Conservation (phyloP, 768 basidiomycete species). For the Panus rudis region DNA sequence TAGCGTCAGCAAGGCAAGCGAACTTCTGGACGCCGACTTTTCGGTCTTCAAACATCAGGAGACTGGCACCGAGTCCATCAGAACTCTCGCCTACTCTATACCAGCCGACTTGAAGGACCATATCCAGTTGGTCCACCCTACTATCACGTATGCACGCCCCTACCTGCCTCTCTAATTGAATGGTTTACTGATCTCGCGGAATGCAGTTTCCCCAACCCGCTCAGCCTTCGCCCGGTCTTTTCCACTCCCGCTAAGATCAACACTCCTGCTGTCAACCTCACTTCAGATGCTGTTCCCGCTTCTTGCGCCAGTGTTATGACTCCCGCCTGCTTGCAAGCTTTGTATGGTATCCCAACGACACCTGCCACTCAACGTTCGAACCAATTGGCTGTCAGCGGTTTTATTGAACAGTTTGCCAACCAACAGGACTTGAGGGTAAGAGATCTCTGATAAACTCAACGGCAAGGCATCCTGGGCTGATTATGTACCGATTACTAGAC, state of each 20-base stretch:
- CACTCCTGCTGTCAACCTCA: slow-evolving; percentile 15
- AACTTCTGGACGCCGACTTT: slow-evolving; percentile 30
- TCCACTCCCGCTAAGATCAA: slow-evolving; percentile 19
- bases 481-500: slow-evolving; percentile 7
- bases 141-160: slow-evolving; percentile 14
- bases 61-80: slow-evolving; percentile 22
- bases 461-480: neutral
- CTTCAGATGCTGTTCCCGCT: slow-evolving; percentile 17
- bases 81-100: slow-evolving; percentile 32
- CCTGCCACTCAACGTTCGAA: slow-evolving; percentile 18
- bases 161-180: slow-evolving; percentile 1
- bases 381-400: slow-evolving; percentile 26
- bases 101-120: slow-evolving; percentile 24
- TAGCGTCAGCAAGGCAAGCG: slow-evolving; percentile 28
- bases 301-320: slow-evolving; percentile 20
- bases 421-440: slow-evolving; percentile 20
- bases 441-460: neutral
- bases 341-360: slow-evolving; percentile 30
- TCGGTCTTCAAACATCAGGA: slow-evolving; percentile 24
- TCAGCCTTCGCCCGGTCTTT: slow-evolving; percentile 5
- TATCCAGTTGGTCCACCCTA: slow-evolving; percentile 27
- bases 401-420: slow-evolving; percentile 25
- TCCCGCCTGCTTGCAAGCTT: slow-evolving; percentile 25
- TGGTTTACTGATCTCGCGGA: slow-evolving; percentile 16
- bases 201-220: slow-evolving; percentile 33